A percentile compares a stretch with the other conserved stretches of the same genome.
These are phyloP conservation scores for Mycena latifolia DNA, from an alignment of 768 basidiomycete species.

Conservation along the genomic window DNA sequence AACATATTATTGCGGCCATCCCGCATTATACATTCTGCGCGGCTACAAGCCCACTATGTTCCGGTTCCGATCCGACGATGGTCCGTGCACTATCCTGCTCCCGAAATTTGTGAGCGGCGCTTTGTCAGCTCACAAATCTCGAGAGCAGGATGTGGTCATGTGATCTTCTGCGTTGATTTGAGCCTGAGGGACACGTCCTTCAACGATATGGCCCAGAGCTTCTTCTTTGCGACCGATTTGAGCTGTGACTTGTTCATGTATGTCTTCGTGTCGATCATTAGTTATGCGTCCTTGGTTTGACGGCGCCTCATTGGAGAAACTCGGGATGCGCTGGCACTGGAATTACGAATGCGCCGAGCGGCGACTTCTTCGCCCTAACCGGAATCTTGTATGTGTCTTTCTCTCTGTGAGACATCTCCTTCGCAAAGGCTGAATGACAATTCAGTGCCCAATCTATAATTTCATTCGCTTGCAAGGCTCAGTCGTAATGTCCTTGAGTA, in stretches of 20 bases:
- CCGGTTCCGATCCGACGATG: no score
- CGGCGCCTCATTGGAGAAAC: conserved; percentile 19
- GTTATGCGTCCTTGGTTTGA: conserved; percentile 17
- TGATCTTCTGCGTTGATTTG: conserved; percentile 29
- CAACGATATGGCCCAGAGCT: conserved; percentile 23
- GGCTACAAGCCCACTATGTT: no score
- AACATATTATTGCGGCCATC: no score
- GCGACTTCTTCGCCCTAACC: conserved; percentile 21
- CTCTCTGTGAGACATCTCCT: conserved; percentile 5
- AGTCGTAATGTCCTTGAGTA: conserved; percentile 15
- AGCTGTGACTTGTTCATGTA: conserved; percentile 25
- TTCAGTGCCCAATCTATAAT: conserved; percentile 12
- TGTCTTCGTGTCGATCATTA: conserved; percentile 1
- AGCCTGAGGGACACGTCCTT: conserved; percentile 21
- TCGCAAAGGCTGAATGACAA: conserved; percentile 8
- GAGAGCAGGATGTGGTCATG: no score
- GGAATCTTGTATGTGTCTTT: conserved; percentile 28
- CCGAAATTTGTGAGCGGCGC: no score
- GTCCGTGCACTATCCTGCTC: no score
- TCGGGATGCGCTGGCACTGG: conserved; percentile 24
- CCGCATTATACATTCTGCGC: no score
- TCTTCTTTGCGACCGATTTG: conserved; percentile 19
- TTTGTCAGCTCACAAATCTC: no score
- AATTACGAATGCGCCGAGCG: conserved; percentile 17
- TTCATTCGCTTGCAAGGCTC: conserved; percentile 18